Evolutionary conservation across 2,329 filamentous ascomycete species (phyloP), one percentile per base, ranked within the genome.

Genomic region (Colletotrichum chlorophyti): DNA sequence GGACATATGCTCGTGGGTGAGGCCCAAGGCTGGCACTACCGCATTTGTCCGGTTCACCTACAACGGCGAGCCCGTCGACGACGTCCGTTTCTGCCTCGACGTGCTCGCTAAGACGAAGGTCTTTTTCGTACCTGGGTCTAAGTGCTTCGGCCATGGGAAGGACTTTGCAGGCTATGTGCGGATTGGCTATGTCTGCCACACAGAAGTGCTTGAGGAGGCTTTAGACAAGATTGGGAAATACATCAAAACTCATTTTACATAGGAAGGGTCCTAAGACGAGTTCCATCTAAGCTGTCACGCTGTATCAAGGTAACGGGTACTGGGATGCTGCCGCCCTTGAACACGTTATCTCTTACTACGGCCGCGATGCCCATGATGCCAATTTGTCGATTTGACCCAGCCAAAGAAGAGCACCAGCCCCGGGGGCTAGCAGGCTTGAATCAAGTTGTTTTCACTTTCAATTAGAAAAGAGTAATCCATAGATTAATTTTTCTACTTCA

Each of bases 11-110:
- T 82, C 82, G 2, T 95, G 90, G 89, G 80, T 87, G 5, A 89
- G 85, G 71, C 92, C 92, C 1, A 84, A 84, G 5, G 91, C 90
- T 1, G 92, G 91, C 0, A 96, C 91, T 2, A 94, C 90, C 8
- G 89, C 90, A 0, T 91, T 96, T 66, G 75, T 96, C 54, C 85
- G 83, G 65, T 91, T 96, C 63, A 79, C 77, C 50, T 79, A 81
- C 47, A 81, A 83, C 41, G 85, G 76, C 0, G 78, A 81, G 68
- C 80, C 85, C 2, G 81, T 96, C 0, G 85, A 94, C 65, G 89
- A 93, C 61, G 84, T 83, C n/a, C 78, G 79, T 4, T 89, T 96
- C 65, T 94, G 90, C 65, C 76, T 85, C 64, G 82, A 86, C 67
- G 72, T 96, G 31, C 74, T 91, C 24, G 81, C 86, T 48, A 83